Evolutionary conservation across 2,329 filamentous ascomycete genomes (phyloP).

Genomic region (Aspergillus versicolor): DNA sequence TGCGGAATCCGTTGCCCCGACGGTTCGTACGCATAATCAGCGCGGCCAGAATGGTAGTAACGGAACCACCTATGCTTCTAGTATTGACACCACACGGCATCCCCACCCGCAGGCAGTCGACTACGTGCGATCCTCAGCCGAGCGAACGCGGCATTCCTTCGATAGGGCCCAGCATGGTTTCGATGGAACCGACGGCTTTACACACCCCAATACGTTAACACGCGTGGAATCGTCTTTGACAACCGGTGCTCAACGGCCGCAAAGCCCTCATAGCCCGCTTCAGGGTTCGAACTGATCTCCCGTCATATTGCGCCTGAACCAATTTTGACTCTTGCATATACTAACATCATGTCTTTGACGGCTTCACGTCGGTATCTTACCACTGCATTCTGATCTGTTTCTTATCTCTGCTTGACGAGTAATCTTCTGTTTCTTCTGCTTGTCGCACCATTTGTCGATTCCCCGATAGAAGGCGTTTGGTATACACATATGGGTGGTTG

Average conservation of each 20-base stretch:
- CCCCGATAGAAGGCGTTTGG: slow-evolving; percentile 42
- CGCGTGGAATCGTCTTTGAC: slow-evolving; percentile 70
- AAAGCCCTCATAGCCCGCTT: slow-evolving; percentile 34
- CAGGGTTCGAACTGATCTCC: slow-evolving; percentile 32
- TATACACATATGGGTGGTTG: slow-evolving; percentile 33
- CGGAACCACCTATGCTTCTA: slow-evolving; percentile 80
- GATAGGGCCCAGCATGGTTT: slow-evolving; percentile 81
- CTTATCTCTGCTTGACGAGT: slow-evolving; percentile 29
- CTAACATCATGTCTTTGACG: slow-evolving; percentile 20
- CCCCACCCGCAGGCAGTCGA: slow-evolving; percentile 63
- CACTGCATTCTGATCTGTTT: slow-evolving; percentile 23
- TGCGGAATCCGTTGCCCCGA: slow-evolving; percentile 79
- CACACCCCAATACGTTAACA: slow-evolving; percentile 79
- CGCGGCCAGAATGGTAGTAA: slow-evolving; percentile 89
- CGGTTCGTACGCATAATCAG: slow-evolving; percentile 74
- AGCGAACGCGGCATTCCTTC: slow-evolving; percentile 82
- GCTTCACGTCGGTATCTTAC: slow-evolving; percentile 19
- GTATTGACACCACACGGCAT: slow-evolving; percentile 44
- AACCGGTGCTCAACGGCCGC: slow-evolving; percentile 26
- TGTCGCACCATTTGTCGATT: slow-evolving; percentile 30
- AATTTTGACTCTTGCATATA: slow-evolving; percentile 27
- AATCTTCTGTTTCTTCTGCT: slow-evolving; percentile 19
- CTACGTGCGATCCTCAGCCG: slow-evolving; percentile 68
- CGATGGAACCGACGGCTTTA: slow-evolving; percentile 87
- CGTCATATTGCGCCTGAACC: slow-evolving; percentile 31